Evolutionary conservation across 176 grass and related monocot genomes (phyloP), one percentile per base, ranked within the genome.

Genomic region (Juncus effusus): DNA sequence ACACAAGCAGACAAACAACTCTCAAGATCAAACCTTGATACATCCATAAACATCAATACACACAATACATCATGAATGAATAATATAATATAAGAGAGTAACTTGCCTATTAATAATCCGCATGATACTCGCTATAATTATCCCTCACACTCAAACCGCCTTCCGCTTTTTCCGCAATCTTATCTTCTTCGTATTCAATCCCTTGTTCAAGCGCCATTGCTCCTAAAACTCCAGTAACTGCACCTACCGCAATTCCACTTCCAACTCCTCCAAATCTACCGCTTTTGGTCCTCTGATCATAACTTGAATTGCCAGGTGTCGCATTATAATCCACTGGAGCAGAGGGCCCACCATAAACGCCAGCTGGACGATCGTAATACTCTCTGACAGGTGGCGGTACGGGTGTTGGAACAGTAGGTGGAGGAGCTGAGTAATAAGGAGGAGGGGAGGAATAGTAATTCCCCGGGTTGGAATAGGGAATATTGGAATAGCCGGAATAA

Each of bases 111-210:
- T 72, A 92, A 74, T 92, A 89, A 53, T 89, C 77, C 0, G 79
- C 65, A 52, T 79, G 85, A 55, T 89, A 89, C 64, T 89, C 82
- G 3, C 77, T 88, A 68, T 92, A 89, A 62, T 80, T 76, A 16
- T 80, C 77, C 74, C 87, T 83, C 8, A 3, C 36, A 4, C 65
- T 58, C 14, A 78, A 76, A 45, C 85, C 81, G 42, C 81, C 81
- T 71, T 81, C 80, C 52, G 81, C 66, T 62, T 76, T 68, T 54
- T 85, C 82, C 10, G 77, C 55, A 37, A 62, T 42, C 80, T 91
- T 86, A 71, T 96, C 87, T 70, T 97, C 94, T 78, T 91, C 84
- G 63, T 85, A 79, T 61, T 85, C 91, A 45, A 74, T 65, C 16
- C 77, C 84, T 79, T 91, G 87, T 42, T 88, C 84, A 2, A 96